phyloP scores from a whole-genome alignment of 1,284 basidiomycete species.

The Sporisorium graminicola region DNA sequence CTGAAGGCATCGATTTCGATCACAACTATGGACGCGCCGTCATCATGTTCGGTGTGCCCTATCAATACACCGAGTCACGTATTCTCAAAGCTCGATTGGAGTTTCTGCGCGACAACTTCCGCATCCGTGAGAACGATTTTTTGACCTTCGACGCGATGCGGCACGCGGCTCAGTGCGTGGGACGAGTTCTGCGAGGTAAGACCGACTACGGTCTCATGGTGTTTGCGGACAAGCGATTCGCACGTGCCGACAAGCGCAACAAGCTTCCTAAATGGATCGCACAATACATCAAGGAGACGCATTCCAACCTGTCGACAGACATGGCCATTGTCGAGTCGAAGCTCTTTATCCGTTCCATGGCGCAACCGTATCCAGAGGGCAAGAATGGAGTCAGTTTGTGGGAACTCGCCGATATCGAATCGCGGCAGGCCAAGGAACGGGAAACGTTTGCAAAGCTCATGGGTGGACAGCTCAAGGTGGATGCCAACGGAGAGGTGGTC shows the following conservation, averaged over 20 bases:
- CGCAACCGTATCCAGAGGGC: conserved; percentile 91
- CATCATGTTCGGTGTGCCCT: conserved; percentile 99
- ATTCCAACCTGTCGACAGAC: conserved; percentile 96
- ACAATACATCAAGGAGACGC: conserved; percentile 93
- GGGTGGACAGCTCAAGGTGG: conserved; percentile 47
- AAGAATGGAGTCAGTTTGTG: conserved; percentile 93
- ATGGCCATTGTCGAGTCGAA: conserved; percentile 97
- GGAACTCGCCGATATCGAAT: conserved; percentile 87
- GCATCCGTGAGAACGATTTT: conserved; percentile 98
- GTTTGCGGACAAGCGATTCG: conserved; percentile 98
- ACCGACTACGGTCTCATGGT: conserved; percentile 99
- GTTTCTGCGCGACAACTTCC: conserved; percentile 97
- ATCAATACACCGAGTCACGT: conserved; percentile 98
- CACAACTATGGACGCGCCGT: conserved; percentile 96
- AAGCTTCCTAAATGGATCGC: conserved; percentile 99
- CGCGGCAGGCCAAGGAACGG: conserved; percentile 82
- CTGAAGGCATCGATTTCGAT: conserved; percentile 99
- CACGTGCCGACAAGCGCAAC: conserved; percentile 92
- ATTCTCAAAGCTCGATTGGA: conserved; percentile 97
- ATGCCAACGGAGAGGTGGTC: conserved; percentile 47
- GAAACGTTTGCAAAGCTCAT: conserved; percentile 69
- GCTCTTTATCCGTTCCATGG: conserved; percentile 96
- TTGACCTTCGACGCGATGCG: conserved; percentile 99
- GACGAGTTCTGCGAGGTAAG: conserved; percentile 95
- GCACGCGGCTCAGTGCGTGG: conserved; percentile 98